These are phyloP conservation scores for Aechmea fasciata DNA, from an alignment of 176 grass and related monocot species.

Conservation along the genomic window DNA sequence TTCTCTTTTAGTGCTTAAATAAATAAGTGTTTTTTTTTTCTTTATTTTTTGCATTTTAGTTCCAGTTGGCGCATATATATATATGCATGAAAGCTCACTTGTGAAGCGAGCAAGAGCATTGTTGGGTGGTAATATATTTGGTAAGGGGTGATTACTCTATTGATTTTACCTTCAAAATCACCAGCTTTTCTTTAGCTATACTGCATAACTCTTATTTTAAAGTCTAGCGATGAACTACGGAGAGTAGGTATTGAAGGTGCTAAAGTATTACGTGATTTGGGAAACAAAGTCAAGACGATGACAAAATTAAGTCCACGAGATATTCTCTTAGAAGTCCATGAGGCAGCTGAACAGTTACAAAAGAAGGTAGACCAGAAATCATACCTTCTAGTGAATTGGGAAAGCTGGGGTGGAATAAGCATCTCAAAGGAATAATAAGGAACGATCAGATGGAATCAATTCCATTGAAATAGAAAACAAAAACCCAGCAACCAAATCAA, in stretches of 20 bases:
- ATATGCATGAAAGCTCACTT: too few relatives aligned
- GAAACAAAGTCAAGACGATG: conserved; percentile 61
- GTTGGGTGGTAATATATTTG: too few relatives aligned
- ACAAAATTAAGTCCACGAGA: conserved; percentile 46
- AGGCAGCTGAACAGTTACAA: conserved; percentile 63
- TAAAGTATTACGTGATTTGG: conserved; percentile 65
- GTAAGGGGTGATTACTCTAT: too few relatives aligned
- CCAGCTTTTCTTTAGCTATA: too few relatives aligned
- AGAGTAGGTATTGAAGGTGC: conserved; percentile 59
- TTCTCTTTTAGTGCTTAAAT: too few relatives aligned
- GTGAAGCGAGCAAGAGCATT: too few relatives aligned
- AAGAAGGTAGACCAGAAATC: conserved; percentile 82
- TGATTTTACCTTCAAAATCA: too few relatives aligned
- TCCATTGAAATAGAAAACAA: conserved; percentile 23
- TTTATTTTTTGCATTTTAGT: too few relatives aligned
- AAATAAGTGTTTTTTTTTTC: too few relatives aligned
- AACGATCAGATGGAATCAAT: conserved; percentile 20
- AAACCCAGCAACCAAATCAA: neutral
- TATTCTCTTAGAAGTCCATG: conserved; percentile 57
- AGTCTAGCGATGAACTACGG: conserved; percentile 49
- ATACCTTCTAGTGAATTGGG: conserved; percentile 60
- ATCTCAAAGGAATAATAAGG: conserved; percentile 20
- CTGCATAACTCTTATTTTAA: too few relatives aligned
- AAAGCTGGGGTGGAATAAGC: conserved; percentile 40
- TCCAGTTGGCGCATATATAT: too few relatives aligned